Conservation (phyloP, 2,329 filamentous ascomycete genomes). For the Microdochium paspali region DNA sequence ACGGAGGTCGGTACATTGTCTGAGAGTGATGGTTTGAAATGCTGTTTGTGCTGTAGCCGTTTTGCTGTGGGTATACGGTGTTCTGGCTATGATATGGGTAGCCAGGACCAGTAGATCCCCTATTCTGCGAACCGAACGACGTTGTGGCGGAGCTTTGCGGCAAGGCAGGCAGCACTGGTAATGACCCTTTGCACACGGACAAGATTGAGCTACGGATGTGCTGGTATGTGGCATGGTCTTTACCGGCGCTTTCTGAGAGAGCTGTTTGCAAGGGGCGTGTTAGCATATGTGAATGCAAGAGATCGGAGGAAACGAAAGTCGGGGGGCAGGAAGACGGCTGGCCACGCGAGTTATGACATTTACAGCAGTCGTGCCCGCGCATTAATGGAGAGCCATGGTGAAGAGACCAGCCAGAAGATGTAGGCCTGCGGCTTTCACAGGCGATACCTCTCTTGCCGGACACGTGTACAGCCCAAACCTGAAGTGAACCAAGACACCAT, state of each 20-base stretch:
- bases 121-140: background rate
- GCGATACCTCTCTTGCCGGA: no score
- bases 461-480: background rate
- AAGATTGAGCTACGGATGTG: conserved; percentile 5
- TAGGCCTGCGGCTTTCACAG: no score
- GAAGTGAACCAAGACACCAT: background rate
- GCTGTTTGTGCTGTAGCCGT: conserved; percentile 5
- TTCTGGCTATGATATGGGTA: background rate
- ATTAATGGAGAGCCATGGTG: no score
- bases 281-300: background rate
- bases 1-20: conserved; percentile 1
- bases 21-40: background rate
- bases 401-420: no score
- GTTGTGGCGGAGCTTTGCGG: background rate
- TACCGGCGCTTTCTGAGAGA: conserved; percentile 10
- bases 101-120: background rate
- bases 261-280: conserved; percentile 8
- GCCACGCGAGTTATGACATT: conserved; percentile 2
- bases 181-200: background rate
- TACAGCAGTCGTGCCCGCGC: no score
- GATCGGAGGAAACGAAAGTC: background rate
- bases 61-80: background rate
- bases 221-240: conserved; percentile 9
- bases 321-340: no score
- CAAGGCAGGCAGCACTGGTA: background rate